Evolutionary conservation across 768 basidiomycete genomes (phyloP).

Genomic region (Bullera alba): DNA sequence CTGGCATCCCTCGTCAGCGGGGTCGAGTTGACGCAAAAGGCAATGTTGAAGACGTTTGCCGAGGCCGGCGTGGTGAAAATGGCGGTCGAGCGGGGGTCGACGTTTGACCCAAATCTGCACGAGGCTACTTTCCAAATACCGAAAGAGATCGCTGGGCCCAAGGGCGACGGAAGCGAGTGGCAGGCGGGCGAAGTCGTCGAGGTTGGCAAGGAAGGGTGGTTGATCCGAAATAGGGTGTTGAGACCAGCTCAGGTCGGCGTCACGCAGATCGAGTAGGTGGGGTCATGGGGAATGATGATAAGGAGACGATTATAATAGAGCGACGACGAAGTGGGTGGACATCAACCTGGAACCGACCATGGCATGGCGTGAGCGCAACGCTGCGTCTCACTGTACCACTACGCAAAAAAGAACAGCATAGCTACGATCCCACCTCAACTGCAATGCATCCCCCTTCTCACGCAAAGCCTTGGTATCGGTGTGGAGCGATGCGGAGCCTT

Average conservation of each 20-base stretch:
- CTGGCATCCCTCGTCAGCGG: constrained; percentile 64
- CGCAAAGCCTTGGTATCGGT: too few relatives aligned
- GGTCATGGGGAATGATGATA: background rate
- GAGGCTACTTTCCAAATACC: constrained; percentile 94
- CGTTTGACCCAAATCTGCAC: constrained; percentile 89
- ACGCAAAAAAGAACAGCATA: too few relatives aligned
- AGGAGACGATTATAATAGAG: too few relatives aligned
- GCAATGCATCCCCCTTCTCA: too few relatives aligned
- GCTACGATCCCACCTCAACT: too few relatives aligned
- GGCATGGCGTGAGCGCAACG: too few relatives aligned
- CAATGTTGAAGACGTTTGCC: constrained; percentile 79
- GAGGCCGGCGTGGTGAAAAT: constrained; percentile 87
- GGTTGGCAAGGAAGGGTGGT: constrained; percentile 84
- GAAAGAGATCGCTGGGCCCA: constrained; percentile 57
- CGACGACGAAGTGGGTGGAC: too few relatives aligned
- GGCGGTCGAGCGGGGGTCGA: constrained; percentile 75
- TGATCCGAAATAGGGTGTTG: constrained; percentile 85
- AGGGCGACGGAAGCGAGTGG: constrained; percentile 51
- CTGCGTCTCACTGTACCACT: too few relatives aligned
- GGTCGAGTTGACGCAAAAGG: constrained; percentile 84
- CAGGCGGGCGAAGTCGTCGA: constrained; percentile 77
- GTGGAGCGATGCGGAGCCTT: too few relatives aligned
- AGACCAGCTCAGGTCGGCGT: constrained; percentile 96
- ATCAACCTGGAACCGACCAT: too few relatives aligned
- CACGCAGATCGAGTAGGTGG: constrained; percentile 53